Base-by-base conservation (phyloP, 306 rosid genomes). In the Casuarina cunninghamiana region DNA sequence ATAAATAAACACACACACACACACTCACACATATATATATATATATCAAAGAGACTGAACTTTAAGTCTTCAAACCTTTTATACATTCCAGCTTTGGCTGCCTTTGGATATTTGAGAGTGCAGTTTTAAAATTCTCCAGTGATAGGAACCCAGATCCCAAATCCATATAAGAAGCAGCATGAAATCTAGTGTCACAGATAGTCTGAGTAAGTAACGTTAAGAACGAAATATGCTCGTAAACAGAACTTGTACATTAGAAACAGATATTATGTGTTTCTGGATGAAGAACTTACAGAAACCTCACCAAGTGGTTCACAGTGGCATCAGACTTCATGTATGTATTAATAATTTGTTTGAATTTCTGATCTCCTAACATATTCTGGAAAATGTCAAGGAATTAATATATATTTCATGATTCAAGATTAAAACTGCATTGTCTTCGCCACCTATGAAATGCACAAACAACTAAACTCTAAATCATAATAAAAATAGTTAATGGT, bases 21-120 rank as follows among this genome's bases (percentile, higher is more conserved):
- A 26, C 32, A 26, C 32, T 0, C 32, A 26, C 32, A 26, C 32
- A 26, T 0, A 26, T 21, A 21, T 21, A 16, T 58, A 43, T n/a
- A 32, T 15, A 42, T 51, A 53, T 13, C 75, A 43, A 43, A 10
- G 70, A 13, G 37, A 72, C 32, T 76, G 58, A 53, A 41, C 26
- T 41, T 41, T 54, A 46, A 37, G 63, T 37, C 61, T n/a, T 17
- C 88, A 15, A 83, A 92, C 97, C 92, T 91, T 68, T 90, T 79
- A 95, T 70, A 81, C 86, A 86, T 76, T 95, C 97, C 82, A 88
- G 81, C 89, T 92, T 95, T 44, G 97, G 96, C 66, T 90, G 91
- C 87, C 92, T 86, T 73, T 87, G 89, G 76, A 86, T 83, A 84
- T 79, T 87, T 66, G 89, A 81, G 72, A 89, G 87, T 55, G 98